Conservation (phyloP, 2,329 filamentous ascomycete species). For the Scedosporium dehoogii region DNA sequence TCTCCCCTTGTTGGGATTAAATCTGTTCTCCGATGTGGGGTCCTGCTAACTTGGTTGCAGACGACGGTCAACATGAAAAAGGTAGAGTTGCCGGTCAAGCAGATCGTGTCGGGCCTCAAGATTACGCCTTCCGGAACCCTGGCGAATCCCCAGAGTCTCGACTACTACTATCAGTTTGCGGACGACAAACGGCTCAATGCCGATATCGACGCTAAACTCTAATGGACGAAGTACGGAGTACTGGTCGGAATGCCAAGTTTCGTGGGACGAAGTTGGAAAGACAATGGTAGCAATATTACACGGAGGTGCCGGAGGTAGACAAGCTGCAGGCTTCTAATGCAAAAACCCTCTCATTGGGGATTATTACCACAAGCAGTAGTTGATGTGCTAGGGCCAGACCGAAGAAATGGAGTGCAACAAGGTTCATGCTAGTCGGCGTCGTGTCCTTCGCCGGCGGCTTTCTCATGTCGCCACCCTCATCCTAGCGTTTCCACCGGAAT, state of each 20-base stretch:
- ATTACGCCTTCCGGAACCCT: slow-evolving; percentile 70
- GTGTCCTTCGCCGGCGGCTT: too few species aligned
- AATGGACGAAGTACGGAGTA: neutral
- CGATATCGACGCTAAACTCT: slow-evolving; percentile 36
- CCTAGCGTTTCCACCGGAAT: too few species aligned
- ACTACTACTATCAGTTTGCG: slow-evolving; percentile 73
- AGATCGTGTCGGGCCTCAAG: slow-evolving; percentile 66
- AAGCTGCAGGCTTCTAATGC: too few species aligned
- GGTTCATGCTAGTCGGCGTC: too few species aligned
- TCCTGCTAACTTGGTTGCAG: slow-evolving; percentile 26
- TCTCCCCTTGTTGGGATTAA: too few species aligned
- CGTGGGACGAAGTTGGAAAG: neutral
- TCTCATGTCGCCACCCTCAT: too few species aligned
- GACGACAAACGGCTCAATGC: neutral
- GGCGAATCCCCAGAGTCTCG: slow-evolving; percentile 63
- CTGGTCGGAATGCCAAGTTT: too few species aligned
- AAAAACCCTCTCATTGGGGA: too few species aligned
- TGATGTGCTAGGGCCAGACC: too few species aligned
- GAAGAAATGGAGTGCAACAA: too few species aligned
- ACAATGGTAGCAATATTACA: neutral
- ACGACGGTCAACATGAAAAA: slow-evolving; percentile 80
- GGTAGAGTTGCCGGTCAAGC: slow-evolving; percentile 75
- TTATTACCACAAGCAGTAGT: too few species aligned
- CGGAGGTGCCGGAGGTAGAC: neutral
- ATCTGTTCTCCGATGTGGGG: neutral